Evolutionary conservation across 805 yeast species (phyloP).

Genomic region (Yarrowia sp.): DNA sequence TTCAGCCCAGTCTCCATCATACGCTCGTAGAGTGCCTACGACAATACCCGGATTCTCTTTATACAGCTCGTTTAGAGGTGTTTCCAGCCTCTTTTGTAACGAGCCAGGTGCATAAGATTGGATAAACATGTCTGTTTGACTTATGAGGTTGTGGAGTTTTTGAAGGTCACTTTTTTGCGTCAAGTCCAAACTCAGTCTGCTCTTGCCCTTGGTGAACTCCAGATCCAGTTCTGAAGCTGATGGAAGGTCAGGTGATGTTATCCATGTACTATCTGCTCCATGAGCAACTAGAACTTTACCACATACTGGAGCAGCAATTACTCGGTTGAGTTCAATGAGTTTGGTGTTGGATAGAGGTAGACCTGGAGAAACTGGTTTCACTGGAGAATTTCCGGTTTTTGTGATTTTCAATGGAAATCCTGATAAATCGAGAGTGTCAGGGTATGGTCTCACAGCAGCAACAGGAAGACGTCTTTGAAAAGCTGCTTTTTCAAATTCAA

Average conservation of each 20-base stretch:
- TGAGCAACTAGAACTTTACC: constrained; percentile 1
- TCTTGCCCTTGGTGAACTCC: constrained; percentile 21
- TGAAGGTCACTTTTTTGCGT: background rate
- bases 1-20: background rate
- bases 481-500: background rate
- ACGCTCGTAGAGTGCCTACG: constrained; percentile 6
- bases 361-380: background rate
- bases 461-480: background rate
- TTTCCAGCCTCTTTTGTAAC: background rate
- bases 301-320: constrained; percentile 7
- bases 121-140: background rate
- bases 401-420: background rate
- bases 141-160: background rate
- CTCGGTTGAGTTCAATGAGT: constrained; percentile 6
- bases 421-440: background rate
- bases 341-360: background rate
- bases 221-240: background rate
- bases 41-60: background rate
- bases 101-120: constrained; percentile 20
- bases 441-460: background rate
- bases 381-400: background rate
- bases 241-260: background rate
- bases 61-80: background rate
- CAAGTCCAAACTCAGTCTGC: background rate
- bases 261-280: background rate